Base-by-base conservation (phyloP, 2,329 filamentous ascomycete species). In the Pseudopithomyces chartarum region DNA sequence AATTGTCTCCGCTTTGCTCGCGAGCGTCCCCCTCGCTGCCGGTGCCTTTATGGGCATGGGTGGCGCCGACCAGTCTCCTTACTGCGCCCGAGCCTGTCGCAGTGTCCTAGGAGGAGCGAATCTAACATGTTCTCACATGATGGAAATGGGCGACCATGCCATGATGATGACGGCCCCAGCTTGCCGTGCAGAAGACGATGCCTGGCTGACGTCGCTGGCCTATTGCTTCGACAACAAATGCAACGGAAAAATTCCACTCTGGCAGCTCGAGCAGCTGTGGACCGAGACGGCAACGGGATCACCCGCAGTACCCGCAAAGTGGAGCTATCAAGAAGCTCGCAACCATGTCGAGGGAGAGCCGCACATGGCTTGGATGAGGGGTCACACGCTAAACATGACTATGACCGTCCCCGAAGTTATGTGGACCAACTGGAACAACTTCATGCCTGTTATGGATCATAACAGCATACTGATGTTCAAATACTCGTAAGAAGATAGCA, bases 201-300 rank as follows among this genome's bases (percentile, higher is more conserved):
- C 63, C 6, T 71, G 57, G 49, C 57, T 71, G 3, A 64, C 59
- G 10, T 65, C 67, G 2, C 52, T 69, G 6, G 68, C 68, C 10
- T 66, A 61, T 43, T 71, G 68, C 50, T 64, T 71, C 50, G 59
- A 62, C 19, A 29, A 58, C 1, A 64, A 48, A 7, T 71, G 68
- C 45, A 6, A n/a, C 19, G 50, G 45, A 13, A 29, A 29, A 29
- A 36, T 68, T n/a, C 33, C 43, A 0, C 26, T 49, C 2, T 68
- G 56, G 60, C 54, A 49, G 46, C 44, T 64, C 33, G 67, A 62
- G 54, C 52, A 54, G 23, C 65, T 58, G 39, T 66, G 63, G 61
- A 43, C 33, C 15, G 55, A 57, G 29, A 54, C 40, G 65, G 60
- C 12, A 50, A 61, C 52, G 5, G 22, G 12, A 22, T 29, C 26